Percentiles rank a stretch among this genome's conserved stretches.
These are phyloP conservation scores for Ogataea siamensis DNA, from an alignment of 805 yeast species.

Conservation along the genomic window DNA sequence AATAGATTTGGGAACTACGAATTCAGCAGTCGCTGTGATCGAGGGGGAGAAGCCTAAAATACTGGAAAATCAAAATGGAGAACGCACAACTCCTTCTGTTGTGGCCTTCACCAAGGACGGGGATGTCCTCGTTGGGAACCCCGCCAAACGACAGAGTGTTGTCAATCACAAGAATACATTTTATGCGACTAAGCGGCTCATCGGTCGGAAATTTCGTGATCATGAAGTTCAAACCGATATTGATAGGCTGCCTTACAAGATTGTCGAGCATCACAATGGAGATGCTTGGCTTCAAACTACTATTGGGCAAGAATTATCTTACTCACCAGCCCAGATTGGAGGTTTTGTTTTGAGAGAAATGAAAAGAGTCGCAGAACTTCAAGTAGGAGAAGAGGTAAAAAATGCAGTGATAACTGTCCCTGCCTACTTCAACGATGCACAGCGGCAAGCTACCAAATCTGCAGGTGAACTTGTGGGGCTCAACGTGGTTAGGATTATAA, in stretches of 20 bases:
- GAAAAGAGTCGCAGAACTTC: conserved; percentile 91
- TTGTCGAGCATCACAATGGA: conserved; percentile 86
- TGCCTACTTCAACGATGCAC: conserved; percentile 86
- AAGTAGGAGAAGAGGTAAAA: conserved; percentile 73
- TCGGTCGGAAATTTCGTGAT: conserved; percentile 91
- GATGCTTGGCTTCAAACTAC: conserved; percentile 93
- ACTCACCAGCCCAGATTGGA: conserved; percentile 95
- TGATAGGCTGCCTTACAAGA: conserved; percentile 84
- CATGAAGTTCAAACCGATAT: conserved; percentile 88
- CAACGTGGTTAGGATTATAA: conserved; percentile 80
- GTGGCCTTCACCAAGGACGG: conserved; percentile 89
- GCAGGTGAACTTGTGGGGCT: conserved; percentile 95
- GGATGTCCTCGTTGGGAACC: conserved; percentile 88
- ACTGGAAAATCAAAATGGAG: conserved; percentile 75
- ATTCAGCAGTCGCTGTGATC: conserved; percentile 85
- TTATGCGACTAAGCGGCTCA: conserved; percentile 91
- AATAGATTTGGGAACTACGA: conserved; percentile 85
- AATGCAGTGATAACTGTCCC: conserved; percentile 91
- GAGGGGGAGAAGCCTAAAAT: conserved; percentile 77
- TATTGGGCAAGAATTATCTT: conserved; percentile 61
- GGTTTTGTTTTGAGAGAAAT: conserved; percentile 89
- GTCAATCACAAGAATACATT: conserved; percentile 92
- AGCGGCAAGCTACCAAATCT: conserved; percentile 88
- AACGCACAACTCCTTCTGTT: conserved; percentile 86
- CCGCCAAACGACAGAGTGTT: conserved; percentile 95